Base-by-base conservation (phyloP, 1,284 basidiomycete species). In the Trametes sp. region DNA sequence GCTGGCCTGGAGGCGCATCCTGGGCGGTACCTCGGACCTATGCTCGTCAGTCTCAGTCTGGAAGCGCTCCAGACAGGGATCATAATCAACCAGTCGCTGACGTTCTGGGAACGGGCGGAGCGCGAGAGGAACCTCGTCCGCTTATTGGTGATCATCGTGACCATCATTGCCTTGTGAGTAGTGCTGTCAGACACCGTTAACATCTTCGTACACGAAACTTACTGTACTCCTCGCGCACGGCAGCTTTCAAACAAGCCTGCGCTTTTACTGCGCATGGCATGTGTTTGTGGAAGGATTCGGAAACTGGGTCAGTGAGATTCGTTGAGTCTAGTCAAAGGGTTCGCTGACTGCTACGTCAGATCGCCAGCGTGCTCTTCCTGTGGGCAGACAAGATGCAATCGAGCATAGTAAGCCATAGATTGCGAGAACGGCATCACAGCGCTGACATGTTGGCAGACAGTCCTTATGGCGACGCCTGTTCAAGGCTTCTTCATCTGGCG, bases 401-500 rank as follows among this genome's bases (percentile, higher is more conserved):
- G 19, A 62, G 64, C 4, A 59, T 73, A 46, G 74, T 75, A 33
- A 41, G 73, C 29, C 0, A 23, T n/a, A n/a, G 5, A 33, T 33
- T 2, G 7, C 11, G 14, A 14, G 4, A 21, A 2, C 3, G 14
- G 19, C 21, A 2, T 26, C 26, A 23, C 53, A n/a, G 38, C 3
- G 49, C 41, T 38, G 24, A 51, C 16, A 7, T 6, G 7, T 23
- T 21, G 14, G 21, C 29, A 76, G 74, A 74, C 72, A 11, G 65
- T 68, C 21, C 51, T 66, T 7, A 74, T 76, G 72, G 67, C 75
- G 0, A 64, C 69, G 3, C 75, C 75, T 0, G 72, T 76, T 2
- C 75, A 76, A 62, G 66, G 66, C 0, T 76, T 75, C 54, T 62
- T 75, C 5, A 75, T 75, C 31, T 75, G 72, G 72, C 64, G 75